Base-by-base conservation (phyloP, 2,329 filamentous ascomycete species). In the Claviceps citrina region DNA sequence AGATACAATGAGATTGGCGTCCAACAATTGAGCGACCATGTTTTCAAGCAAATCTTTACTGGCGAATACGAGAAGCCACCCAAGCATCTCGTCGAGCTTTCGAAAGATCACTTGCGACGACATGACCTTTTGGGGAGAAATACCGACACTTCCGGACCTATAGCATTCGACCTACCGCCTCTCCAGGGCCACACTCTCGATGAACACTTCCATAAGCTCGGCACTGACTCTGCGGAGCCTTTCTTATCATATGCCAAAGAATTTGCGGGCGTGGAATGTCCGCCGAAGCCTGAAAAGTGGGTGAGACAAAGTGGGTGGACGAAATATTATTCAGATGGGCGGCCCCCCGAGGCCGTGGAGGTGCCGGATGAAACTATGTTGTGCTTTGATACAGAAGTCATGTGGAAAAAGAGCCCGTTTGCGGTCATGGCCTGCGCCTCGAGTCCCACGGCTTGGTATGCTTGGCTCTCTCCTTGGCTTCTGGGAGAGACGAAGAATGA, bases 371-470 rank as follows among this genome's bases (percentile, higher is more conserved):
- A 91, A 54, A 64, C 73, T 3, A 79, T 89, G 69, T 66, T 96
- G 40, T 87, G 82, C 28, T 98, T 98, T 51, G 91, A 98, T 60
- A 93, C 87, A 1, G 91, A 98, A 60, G 87, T 95, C 35, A 79
- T 98, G 80, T 98, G 81, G 73, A 93, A 93, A 56, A 77, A 91
- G 54, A 89, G 80, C 48, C 79, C 82, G 0, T 98, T 85, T 58
- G 86, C 93, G 0, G 85, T 94, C 42, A 96, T 98, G 85, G 91
- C 93, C 18, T 96, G 89, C 56, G 91, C 93, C 12, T 83, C 79
- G 15, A 86, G 86, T 49, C 79, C 84, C 1, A 87, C 78, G 3
- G 79, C 86, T 24, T 98, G 93, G 93, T 98, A 98, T 63, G 84
- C 81, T 1, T 98, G 91, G 91, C 61, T 98, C 39, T 98, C 91